Evolutionary conservation across 1,139 yeast genomes (phyloP).

Genomic region (Groenewaldozyma sp.): DNA sequence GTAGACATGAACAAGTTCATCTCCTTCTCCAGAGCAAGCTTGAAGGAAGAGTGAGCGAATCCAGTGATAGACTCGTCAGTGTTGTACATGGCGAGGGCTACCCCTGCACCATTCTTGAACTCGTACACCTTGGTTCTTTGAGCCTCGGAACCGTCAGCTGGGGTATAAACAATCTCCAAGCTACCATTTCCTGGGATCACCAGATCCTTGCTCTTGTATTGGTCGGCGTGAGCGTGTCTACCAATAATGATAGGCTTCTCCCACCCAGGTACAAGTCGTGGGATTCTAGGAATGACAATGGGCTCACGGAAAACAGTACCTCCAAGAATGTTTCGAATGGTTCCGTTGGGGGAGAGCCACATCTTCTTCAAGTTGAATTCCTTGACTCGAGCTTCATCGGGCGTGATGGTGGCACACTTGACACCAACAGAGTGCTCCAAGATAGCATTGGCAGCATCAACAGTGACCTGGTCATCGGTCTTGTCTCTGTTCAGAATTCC

Average conservation of each 20-base stretch:
- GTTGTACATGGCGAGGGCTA: slow-evolving; percentile 89
- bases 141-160: slow-evolving; percentile 52
- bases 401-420: slow-evolving; percentile 98
- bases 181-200: slow-evolving; percentile 74
- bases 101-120: slow-evolving; percentile 63
- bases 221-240: slow-evolving; percentile 96
- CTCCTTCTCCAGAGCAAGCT: slow-evolving; percentile 69
- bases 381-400: slow-evolving; percentile 89
- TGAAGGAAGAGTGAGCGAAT: slow-evolving; percentile 88
- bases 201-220: slow-evolving; percentile 85
- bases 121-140: slow-evolving; percentile 57
- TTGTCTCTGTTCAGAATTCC: slow-evolving; percentile 78
- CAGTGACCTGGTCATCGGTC: slow-evolving; percentile 80
- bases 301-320: slow-evolving; percentile 98
- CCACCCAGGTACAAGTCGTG: slow-evolving; percentile 89
- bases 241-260: slow-evolving; percentile 92
- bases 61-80: slow-evolving; percentile 84
- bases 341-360: slow-evolving; percentile 98
- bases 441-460: slow-evolving; percentile 86
- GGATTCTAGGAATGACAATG: slow-evolving; percentile 80
- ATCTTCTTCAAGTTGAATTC: slow-evolving; percentile 85
- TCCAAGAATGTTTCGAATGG: slow-evolving; percentile 86
- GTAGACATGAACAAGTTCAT: slow-evolving; percentile 80
- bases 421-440: slow-evolving; percentile 84
- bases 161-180: slow-evolving; percentile 69